Evolutionary conservation across 257 asterid species (phyloP).

Genomic region (Solanum tarapatanum): DNA sequence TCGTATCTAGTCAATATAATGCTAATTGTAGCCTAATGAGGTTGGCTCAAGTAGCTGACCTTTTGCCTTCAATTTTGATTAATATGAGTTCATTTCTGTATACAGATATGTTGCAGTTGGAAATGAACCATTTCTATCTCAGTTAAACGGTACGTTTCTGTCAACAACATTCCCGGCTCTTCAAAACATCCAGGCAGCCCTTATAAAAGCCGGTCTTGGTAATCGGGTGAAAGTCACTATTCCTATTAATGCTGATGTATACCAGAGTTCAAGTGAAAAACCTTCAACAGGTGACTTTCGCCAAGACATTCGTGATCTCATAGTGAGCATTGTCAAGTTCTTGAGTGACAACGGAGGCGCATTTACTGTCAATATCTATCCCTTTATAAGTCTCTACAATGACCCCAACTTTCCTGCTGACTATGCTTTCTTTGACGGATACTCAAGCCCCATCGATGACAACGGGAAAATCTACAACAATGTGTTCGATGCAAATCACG

Average conservation of each 20-base stretch:
- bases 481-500: conserved; percentile 65
- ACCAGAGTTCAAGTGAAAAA: conserved; percentile 32
- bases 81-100: background rate
- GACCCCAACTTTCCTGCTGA: conserved; percentile 60
- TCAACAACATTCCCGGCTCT: conserved; percentile 52
- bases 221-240: conserved; percentile 42
- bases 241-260: conserved; percentile 73
- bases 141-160: conserved; percentile 48
- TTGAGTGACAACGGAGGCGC: conserved; percentile 42
- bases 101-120: conserved; percentile 80
- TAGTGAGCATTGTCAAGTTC: conserved; percentile 46
- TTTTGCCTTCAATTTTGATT: background rate
- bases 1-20: background rate
- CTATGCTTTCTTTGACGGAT: conserved; percentile 70
- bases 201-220: conserved; percentile 64
- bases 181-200: conserved; percentile 65
- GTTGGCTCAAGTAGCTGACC: background rate
- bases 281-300: conserved; percentile 74
- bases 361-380: conserved; percentile 73
- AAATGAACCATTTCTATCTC: conserved; percentile 52
- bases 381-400: conserved; percentile 60
- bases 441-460: conserved; percentile 45
- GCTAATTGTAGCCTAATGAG: background rate
- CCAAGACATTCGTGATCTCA: conserved; percentile 30
- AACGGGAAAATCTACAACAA: conserved; percentile 42